Evolutionary conservation across 495 filamentous ascomycete genomes (phyloP).

Genomic region (Sphaerosporella brunnea): DNA sequence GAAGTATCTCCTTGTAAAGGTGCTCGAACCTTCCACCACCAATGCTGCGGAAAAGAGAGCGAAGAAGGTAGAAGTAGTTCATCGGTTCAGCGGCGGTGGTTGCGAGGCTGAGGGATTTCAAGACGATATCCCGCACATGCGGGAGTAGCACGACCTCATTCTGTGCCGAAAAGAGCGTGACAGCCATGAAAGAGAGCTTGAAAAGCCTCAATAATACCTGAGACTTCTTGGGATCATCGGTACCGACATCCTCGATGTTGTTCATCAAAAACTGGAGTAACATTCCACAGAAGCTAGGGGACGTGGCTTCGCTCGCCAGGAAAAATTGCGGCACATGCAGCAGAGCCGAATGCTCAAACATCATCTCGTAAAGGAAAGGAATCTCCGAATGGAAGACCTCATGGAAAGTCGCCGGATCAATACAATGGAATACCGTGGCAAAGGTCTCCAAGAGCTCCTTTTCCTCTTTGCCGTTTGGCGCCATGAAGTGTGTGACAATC

Average conservation of each 20-base stretch:
- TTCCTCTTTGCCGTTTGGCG: constrained; percentile 82
- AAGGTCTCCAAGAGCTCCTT: constrained; percentile 97
- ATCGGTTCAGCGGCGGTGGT: constrained; percentile 92
- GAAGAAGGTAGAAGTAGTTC: constrained; percentile 91
- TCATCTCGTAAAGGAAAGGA: constrained; percentile 87
- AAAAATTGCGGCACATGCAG: constrained; percentile 96
- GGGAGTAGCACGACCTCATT: constrained; percentile 92
- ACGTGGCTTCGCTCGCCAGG: constrained; percentile 91
- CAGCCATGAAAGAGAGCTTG: constrained; percentile 98
- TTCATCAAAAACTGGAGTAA: constrained; percentile 93
- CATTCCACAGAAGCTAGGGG: constrained; percentile 95
- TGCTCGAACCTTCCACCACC: constrained; percentile 95
- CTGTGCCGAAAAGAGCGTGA: constrained; percentile 81
- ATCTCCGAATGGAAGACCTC: constrained; percentile 98
- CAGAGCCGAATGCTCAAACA: constrained; percentile 87
- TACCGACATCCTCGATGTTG: constrained; percentile 84
- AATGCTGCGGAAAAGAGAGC: constrained; percentile 87
- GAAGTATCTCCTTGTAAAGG: constrained; percentile 92
- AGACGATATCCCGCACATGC: constrained; percentile 90
- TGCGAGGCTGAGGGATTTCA: constrained; percentile 85
- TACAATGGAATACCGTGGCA: constrained; percentile 93
- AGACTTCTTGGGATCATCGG: constrained; percentile 71
- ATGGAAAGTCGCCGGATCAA: constrained; percentile 95
- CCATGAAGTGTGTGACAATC: constrained; percentile 81
- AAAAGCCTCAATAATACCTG: constrained; percentile 87